These are phyloP conservation scores for Aspergillus sclerotiicarbonarius DNA, from an alignment of 495 filamentous ascomycete genomes.

Conservation along the genomic window DNA sequence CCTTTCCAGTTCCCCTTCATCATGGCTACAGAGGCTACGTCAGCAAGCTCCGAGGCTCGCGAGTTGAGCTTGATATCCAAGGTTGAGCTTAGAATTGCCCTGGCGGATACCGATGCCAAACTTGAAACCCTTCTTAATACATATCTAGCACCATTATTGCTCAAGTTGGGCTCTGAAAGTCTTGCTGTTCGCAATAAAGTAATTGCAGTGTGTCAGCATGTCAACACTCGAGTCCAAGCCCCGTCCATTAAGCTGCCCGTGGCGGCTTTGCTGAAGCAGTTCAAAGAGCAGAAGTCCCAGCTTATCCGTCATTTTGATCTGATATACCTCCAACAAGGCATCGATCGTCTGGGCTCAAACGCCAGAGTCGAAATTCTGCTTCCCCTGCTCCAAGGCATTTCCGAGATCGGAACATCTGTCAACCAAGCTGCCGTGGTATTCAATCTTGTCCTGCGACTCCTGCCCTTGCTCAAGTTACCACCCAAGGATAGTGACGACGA, in stretches of 20 bases:
- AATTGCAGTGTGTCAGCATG: conserved; percentile 69
- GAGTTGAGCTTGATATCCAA: conserved; percentile 87
- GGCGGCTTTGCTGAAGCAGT: conserved; percentile 77
- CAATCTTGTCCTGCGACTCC: conserved; percentile 74
- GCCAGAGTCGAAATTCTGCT: conserved; percentile 71
- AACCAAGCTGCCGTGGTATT: conserved; percentile 74
- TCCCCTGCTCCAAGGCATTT: conserved; percentile 68
- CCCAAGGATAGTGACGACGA: conserved; percentile 77
- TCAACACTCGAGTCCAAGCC: conserved; percentile 68
- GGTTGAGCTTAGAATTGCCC: conserved; percentile 86
- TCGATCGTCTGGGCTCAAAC: conserved; percentile 62
- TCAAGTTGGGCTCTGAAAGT: conserved; percentile 81
- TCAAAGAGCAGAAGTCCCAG: conserved; percentile 70
- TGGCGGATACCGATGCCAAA: conserved; percentile 77
- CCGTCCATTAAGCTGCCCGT: conserved; percentile 81
- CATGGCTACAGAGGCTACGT: conserved; percentile 38
- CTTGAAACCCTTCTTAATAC: conserved; percentile 71
- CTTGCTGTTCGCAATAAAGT: conserved; percentile 82
- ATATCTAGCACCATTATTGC: conserved; percentile 76
- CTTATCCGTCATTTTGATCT: conserved; percentile 88
- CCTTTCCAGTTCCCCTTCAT: conserved; percentile 1
- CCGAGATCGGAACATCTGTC: conserved; percentile 57
- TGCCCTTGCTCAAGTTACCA: conserved; percentile 71
- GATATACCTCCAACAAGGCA: conserved; percentile 82
- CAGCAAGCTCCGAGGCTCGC: conserved; percentile 58